These are phyloP conservation scores for Lactarius akahatsu DNA, from an alignment of 768 basidiomycete genomes.

Conservation along the genomic window DNA sequence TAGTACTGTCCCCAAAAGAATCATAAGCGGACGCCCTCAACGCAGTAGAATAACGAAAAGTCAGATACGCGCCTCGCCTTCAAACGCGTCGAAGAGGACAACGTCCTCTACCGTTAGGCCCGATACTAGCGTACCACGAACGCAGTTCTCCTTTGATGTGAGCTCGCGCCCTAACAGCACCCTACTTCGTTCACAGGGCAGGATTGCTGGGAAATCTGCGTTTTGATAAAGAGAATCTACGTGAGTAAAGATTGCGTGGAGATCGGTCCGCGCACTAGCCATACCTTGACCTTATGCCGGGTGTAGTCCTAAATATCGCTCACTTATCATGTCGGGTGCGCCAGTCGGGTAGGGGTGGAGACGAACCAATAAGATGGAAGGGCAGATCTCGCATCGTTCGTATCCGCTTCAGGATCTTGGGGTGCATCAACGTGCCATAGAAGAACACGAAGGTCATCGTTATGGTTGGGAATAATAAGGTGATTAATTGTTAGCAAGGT, in stretches of 20 bases:
- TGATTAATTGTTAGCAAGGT: no score
- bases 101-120: slow-evolving; percentile 74
- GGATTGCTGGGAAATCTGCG: slow-evolving; percentile 82
- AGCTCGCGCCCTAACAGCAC: slow-evolving; percentile 43
- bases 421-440: slow-evolving; percentile 91
- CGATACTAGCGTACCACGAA: slow-evolving; percentile 74
- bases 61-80: slow-evolving; percentile 62
- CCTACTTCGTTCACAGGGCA: slow-evolving; percentile 55
- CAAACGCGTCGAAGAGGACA: slow-evolving; percentile 71
- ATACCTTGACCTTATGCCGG: slow-evolving; percentile 73
- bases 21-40: background rate
- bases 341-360: background rate
- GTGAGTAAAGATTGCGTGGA: background rate
- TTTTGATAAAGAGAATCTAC: slow-evolving; percentile 36
- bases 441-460: slow-evolving; percentile 63
- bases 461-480: background rate
- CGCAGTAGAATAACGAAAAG: background rate
- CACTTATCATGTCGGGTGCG: background rate
- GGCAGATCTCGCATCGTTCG: slow-evolving; percentile 68
- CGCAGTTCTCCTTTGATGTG: slow-evolving; percentile 59
- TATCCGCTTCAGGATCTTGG: slow-evolving; percentile 76
- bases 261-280: slow-evolving; percentile 1
- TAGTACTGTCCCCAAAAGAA: slow-evolving; percentile 60
- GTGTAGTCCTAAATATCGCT: slow-evolving; percentile 60
- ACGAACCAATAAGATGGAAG: slow-evolving; percentile 72